Percentiles rank a stretch among this genome's conserved stretches.
Conservation (phyloP, 306 rosid genomes). For the Casuarina cunninghamiana region DNA sequence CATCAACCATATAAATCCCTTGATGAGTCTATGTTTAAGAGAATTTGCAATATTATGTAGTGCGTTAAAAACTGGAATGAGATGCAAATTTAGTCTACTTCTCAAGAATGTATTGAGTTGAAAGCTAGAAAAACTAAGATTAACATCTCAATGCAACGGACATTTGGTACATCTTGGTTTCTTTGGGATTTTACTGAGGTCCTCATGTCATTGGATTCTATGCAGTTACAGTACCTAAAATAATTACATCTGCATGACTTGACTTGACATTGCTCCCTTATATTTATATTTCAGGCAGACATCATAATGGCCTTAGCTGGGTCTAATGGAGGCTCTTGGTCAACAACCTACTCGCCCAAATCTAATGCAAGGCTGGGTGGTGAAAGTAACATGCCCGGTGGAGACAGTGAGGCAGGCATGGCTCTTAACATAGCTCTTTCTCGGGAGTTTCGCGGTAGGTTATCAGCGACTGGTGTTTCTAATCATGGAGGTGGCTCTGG, state of each 20-base stretch:
- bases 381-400: constrained; percentile 52
- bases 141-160: neutral
- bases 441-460: constrained; percentile 60
- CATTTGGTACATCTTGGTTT: constrained; percentile 1
- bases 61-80: neutral
- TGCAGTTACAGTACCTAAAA: neutral
- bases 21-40: neutral
- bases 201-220: neutral
- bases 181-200: neutral
- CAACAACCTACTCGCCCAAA: constrained; percentile 76
- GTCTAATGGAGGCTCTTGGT: constrained; percentile 98
- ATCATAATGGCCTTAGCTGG: constrained; percentile 97
- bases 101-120: neutral
- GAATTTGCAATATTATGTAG: neutral
- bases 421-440: constrained; percentile 43
- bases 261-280: constrained; percentile 24
- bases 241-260: constrained; percentile 7
- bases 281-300: constrained; percentile 66
- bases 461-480: constrained; percentile 50
- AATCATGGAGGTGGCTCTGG: constrained; percentile 43
- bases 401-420: constrained; percentile 64
- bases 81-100: neutral
- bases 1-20: neutral
- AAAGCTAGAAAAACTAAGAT: constrained; percentile 2
- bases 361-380: constrained; percentile 45